Evolutionary conservation across 169 alveolate genomes (phyloP), one percentile per base, ranked within the genome.

Genomic region (Plasmodium adleri): DNA sequence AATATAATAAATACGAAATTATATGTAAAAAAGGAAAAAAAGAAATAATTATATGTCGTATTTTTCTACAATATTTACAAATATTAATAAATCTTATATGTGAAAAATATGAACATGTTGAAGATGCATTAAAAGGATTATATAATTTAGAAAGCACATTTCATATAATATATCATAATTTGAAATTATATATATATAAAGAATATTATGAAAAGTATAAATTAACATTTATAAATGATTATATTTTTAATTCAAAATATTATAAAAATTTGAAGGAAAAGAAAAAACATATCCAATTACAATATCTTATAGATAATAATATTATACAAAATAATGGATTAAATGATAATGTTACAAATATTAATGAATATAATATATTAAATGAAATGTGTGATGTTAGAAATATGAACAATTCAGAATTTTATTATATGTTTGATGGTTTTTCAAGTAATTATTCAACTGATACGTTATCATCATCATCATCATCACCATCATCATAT

Each of bases 391-490:
- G 39, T 4, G 59, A 83, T 47, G 45, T 15, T 17, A 6, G 15
- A 8, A 10, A 52, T n/a, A 68, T 83, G 62, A 28, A 83, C 20
- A 62, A 68, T 49, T 12, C 66, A 0, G 20, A 22, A 17, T 43
- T 71, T 3, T 87, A 59, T 54, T 86, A 86, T 56, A 60, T 86
- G 76, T 58, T 71, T 45, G 92, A 86, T 47, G 92, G 92, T 0
- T 86, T 59, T 39, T 86, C 92, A 17, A 86, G 92, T 64, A 70
- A 86, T 26, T 86, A 86, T 54, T 86, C 92, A 10, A 52, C 88
- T 6, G 92, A 86, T 50, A 52, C 83, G 0, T 39, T 60, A 12
- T 26, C 39, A n/a, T 7, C 32, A 9, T 5, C 80, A 13, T 49
- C 62, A 15, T 13, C 20, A 32, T 7, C 32, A 9, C 4, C 39